Conservation (phyloP, 371 early-diverging fungal genomes). For the Rhizopus sp. region DNA sequence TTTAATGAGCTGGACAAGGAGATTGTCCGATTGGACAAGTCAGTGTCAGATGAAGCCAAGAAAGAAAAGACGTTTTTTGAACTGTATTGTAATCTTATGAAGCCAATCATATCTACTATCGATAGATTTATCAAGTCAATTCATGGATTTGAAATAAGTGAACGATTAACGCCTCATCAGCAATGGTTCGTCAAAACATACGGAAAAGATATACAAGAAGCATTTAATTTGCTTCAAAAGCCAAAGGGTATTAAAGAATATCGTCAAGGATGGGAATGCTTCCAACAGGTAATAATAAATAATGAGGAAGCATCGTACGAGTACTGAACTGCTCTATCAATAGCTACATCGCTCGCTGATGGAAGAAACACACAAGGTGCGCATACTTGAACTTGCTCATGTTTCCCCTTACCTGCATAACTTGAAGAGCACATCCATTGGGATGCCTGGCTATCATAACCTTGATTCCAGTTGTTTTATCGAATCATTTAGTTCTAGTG, state of each 20-base stretch:
- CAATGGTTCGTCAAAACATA: conserved; percentile 64
- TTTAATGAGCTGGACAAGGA: conserved; percentile 62
- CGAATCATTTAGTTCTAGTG: conserved; percentile 58
- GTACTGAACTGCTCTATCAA: not conserved
- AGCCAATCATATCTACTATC: conserved; percentile 58
- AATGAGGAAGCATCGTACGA: conserved; percentile 31
- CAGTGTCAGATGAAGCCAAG: conserved; percentile 31
- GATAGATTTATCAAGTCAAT: conserved; percentile 55
- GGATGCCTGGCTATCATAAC: conserved; percentile 62
- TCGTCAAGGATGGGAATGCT: conserved; percentile 59
- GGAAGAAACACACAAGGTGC: conserved; percentile 60
- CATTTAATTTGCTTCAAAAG: conserved; percentile 49
- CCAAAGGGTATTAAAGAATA: conserved; percentile 55
- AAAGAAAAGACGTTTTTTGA: conserved; percentile 53
- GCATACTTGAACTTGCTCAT: conserved; percentile 56
- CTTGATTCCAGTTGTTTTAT: conserved; percentile 40
- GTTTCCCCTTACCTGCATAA: conserved; percentile 67
- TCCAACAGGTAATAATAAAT: conserved; percentile 65
- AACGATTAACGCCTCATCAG: conserved; percentile 61
- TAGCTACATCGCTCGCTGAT: conserved; percentile 54
- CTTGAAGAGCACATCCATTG: conserved; percentile 53
- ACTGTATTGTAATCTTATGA: conserved; percentile 57
- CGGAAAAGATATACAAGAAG: conserved; percentile 52
- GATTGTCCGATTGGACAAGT: conserved; percentile 34
- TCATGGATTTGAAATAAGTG: conserved; percentile 20